Conservation (phyloP, 2,329 filamentous ascomycete species). For the Ophiostoma quercus region DNA sequence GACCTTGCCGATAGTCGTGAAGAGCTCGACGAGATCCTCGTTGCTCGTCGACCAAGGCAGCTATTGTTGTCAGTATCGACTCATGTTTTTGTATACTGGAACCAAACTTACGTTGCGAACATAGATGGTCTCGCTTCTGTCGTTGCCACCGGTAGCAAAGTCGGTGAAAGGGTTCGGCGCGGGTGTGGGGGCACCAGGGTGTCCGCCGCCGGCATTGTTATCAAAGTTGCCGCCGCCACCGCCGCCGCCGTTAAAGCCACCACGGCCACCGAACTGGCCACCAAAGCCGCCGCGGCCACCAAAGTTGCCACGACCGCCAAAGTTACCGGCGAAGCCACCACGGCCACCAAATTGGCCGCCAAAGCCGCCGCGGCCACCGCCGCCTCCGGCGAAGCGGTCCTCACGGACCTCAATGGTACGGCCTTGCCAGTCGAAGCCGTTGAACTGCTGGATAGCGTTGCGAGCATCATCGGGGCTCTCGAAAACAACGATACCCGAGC, state of each 20-base stretch:
- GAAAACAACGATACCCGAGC: constrained; percentile 94
- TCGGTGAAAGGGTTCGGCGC: constrained; percentile 88
- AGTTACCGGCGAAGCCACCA: constrained; percentile 53
- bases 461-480: constrained; percentile 91
- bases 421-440: constrained; percentile 98
- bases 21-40: constrained; percentile 91
- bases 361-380: constrained; percentile 54
- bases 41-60: constrained; percentile 99
- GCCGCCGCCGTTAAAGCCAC: constrained; percentile 44
- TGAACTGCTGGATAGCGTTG: constrained; percentile 95
- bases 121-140: constrained; percentile 79
- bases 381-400: constrained; percentile 75
- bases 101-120: constrained; percentile 81
- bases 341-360: constrained; percentile 54
- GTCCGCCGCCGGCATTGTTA: constrained; percentile 47
- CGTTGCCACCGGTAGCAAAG: constrained; percentile 78
- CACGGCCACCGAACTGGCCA: constrained; percentile 43
- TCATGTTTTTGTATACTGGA: constrained; percentile 12
- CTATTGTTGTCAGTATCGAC: constrained; percentile 44
- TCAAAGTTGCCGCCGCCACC: constrained; percentile 41
- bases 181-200: constrained; percentile 41
- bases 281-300: constrained; percentile 48
- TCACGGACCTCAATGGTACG: constrained; percentile 89
- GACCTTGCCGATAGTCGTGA: constrained; percentile 96
- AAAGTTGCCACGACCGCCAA: constrained; percentile 55